Conservation (phyloP, 1,139 yeast species). For the Magnusiomyces paraingens region DNA sequence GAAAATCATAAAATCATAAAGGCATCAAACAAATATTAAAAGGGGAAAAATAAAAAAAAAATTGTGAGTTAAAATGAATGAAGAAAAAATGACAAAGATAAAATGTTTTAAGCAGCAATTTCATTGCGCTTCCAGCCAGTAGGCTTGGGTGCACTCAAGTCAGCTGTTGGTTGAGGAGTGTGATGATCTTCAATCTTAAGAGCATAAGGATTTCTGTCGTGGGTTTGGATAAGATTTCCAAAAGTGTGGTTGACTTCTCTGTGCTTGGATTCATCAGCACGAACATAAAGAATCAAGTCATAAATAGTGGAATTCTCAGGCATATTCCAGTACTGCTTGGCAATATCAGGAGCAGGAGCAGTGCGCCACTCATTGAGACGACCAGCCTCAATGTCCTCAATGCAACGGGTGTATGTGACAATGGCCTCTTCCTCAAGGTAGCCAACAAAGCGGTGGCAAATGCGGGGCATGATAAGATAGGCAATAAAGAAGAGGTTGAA, state of each 20-base stretch:
- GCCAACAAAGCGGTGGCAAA: slow-evolving; percentile 74
- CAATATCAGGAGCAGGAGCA: slow-evolving; percentile 40
- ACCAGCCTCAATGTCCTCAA: slow-evolving; percentile 49
- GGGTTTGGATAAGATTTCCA: slow-evolving; percentile 50
- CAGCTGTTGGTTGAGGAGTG: slow-evolving; percentile 51
- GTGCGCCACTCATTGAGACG: slow-evolving; percentile 45
- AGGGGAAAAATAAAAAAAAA: neutral
- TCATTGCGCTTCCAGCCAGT: slow-evolving; percentile 67
- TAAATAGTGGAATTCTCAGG: slow-evolving; percentile 45
- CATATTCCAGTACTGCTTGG: slow-evolving; percentile 58
- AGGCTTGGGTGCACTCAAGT: slow-evolving; percentile 36
- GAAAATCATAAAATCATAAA: neutral
- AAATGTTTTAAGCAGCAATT: slow-evolving; percentile 26
- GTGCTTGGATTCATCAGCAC: slow-evolving; percentile 68
- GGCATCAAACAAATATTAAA: neutral
- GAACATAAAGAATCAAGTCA: slow-evolving; percentile 53
- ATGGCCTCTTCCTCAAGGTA: slow-evolving; percentile 78
- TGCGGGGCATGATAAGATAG: slow-evolving; percentile 54
- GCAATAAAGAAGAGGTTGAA: slow-evolving; percentile 58
- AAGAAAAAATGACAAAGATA: too few relatives aligned
- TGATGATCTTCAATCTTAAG: slow-evolving; percentile 35
- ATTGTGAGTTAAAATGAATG: too few relatives aligned
- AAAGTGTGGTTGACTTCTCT: slow-evolving; percentile 73
- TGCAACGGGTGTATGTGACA: slow-evolving; percentile 57
- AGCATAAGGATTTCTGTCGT: slow-evolving; percentile 67